Evolutionary conservation across 495 filamentous ascomycete species (phyloP).

Genomic region (Thozetella sp.): DNA sequence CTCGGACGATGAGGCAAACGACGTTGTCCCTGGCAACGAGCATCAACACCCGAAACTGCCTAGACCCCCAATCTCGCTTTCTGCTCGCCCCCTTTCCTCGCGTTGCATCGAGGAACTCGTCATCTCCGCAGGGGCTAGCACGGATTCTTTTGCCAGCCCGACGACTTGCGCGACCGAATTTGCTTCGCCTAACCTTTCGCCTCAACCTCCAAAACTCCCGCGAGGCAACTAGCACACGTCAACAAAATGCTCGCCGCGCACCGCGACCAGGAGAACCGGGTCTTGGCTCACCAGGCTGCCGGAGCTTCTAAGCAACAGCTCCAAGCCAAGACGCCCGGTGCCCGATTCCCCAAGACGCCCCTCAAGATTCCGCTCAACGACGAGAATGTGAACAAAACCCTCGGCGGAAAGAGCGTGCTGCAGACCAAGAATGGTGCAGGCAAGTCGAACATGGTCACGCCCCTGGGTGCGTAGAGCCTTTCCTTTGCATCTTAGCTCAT

Average conservation of each 20-base stretch:
- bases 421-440: constrained; percentile 53
- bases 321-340: constrained; percentile 78
- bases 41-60: neutral
- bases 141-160: constrained; percentile 1
- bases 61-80: neutral
- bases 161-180: neutral
- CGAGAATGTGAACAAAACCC: constrained; percentile 70
- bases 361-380: constrained; percentile 84
- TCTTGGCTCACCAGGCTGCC: constrained; percentile 69
- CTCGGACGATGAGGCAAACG: constrained; percentile 1
- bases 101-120: neutral
- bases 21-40: neutral
- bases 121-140: neutral
- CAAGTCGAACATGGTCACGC: constrained; percentile 70
- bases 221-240: constrained; percentile 12
- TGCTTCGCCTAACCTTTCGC: neutral
- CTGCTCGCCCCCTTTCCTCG: neutral
- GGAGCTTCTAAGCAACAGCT: constrained; percentile 78
- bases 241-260: constrained; percentile 71
- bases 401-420: constrained; percentile 63
- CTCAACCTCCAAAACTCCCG: constrained; percentile 4
- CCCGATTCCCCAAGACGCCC: constrained; percentile 79
- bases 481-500: neutral
- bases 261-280: constrained; percentile 87
- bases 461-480: constrained; percentile 62